Evolutionary conservation across 768 basidiomycete species (phyloP).

Genomic region (Suillus discolor): DNA sequence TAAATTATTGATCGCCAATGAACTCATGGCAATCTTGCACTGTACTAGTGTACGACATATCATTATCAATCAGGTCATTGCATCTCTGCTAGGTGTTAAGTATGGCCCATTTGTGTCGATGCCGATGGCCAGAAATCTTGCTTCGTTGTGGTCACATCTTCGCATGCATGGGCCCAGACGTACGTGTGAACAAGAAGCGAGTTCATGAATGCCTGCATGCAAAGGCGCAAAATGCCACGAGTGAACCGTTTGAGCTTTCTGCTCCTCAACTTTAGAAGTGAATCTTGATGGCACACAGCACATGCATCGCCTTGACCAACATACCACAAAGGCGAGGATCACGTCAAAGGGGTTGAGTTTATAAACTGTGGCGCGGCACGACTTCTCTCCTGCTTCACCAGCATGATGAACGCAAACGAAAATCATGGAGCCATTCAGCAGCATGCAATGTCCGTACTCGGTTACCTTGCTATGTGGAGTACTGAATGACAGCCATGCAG

Average conservation of each 20-base stretch:
- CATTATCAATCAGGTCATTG: neutral
- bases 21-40: neutral
- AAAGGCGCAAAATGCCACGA: conserved; percentile 3
- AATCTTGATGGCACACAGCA: conserved; percentile 8
- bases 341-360: conserved; percentile 10
- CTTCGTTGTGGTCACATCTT: conserved; percentile 6
- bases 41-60: neutral
- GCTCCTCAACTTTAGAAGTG: neutral
- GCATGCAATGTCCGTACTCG: conserved; percentile 2
- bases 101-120: neutral
- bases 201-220: conserved; percentile 5
- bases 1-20: neutral
- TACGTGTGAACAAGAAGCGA: conserved; percentile 6
- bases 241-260: neutral
- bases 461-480: neutral
- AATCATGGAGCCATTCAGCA: conserved; percentile 2
- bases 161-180: neutral
- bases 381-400: neutral
- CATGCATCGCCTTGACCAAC: conserved; percentile 7
- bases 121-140: neutral
- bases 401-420: conserved; percentile 4
- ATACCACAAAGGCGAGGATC: conserved; percentile 5
- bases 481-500: conserved; percentile 3
- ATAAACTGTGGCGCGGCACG: conserved; percentile 5
- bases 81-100: neutral